These are phyloP conservation scores for Erythrophleum fordii DNA, from an alignment of 306 rosid genomes.

Conservation along the genomic window DNA sequence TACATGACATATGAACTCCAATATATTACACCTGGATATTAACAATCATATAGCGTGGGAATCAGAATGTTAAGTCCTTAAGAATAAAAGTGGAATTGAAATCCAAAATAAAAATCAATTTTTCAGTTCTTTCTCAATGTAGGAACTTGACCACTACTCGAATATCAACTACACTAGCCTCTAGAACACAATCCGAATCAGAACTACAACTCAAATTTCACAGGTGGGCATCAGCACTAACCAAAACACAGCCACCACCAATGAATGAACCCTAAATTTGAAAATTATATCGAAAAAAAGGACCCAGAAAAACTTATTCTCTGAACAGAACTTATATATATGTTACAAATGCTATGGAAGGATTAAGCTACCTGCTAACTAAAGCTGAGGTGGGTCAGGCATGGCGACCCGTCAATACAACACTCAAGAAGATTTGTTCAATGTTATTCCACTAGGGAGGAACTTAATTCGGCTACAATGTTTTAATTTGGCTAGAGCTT, in stretches of 20 bases:
- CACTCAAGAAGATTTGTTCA: constrained; percentile 77
- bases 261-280: constrained; percentile 65
- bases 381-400: constrained; percentile 56
- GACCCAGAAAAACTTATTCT: constrained; percentile 68
- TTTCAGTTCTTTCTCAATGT: constrained; percentile 56
- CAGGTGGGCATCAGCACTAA: constrained; percentile 86
- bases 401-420: constrained; percentile 59
- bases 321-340: constrained; percentile 91
- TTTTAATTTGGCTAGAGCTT: constrained; percentile 80
- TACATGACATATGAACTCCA: neutral
- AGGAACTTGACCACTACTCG: constrained; percentile 60
- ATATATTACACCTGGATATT: constrained; percentile 17
- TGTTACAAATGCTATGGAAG: constrained; percentile 86
- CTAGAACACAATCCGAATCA: constrained; percentile 72
- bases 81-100: constrained; percentile 42
- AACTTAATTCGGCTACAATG: constrained; percentile 75
- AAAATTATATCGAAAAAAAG: constrained; percentile 45
- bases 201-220: constrained; percentile 81
- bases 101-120: constrained; percentile 54
- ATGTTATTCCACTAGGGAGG: constrained; percentile 65
- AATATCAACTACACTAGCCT: constrained; percentile 66
- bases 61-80: constrained; percentile 24
- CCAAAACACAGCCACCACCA: constrained; percentile 91
- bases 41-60: constrained; percentile 2
- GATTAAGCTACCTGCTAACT: constrained; percentile 84